Percentiles rank a stretch among this genome's conserved stretches.
Conservation (phyloP, 164 flowering plant species). For the Chimonanthus praecox region DNA sequence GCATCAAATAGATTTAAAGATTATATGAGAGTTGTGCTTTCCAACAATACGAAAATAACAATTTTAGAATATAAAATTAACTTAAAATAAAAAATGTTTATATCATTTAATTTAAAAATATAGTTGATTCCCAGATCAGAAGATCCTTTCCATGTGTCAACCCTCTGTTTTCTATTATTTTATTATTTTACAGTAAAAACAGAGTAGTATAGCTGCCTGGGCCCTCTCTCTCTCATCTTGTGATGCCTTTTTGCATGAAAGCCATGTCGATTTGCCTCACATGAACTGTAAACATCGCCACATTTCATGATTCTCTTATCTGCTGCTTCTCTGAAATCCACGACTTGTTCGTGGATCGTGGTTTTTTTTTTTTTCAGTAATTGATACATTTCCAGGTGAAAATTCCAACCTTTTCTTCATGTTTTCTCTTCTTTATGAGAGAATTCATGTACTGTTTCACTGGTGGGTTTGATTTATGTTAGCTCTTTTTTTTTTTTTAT, state of each 20-base stretch:
- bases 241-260: conserved; percentile 2
- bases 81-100: no score
- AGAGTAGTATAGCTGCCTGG: not conserved
- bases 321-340: conserved; percentile 9
- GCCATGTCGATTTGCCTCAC: not conserved
- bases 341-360: not conserved
- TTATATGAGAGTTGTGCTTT: no score
- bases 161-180: not conserved
- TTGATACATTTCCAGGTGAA: conserved; percentile 2
- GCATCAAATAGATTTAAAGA: no score
- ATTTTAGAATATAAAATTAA: no score
- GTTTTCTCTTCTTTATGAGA: not conserved
- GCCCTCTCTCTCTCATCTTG: not conserved
- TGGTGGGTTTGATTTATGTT: not conserved
- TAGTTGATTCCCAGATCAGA: not conserved
- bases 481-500: not conserved
- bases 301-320: conserved; percentile 3
- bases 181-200: not conserved
- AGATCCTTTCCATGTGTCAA: not conserved
- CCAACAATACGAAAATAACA: no score
- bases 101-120: no score
- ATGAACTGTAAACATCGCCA: not conserved
- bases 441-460: not conserved
- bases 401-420: not conserved
- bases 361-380: not conserved